Conservation (phyloP, 2,329 filamentous ascomycete species). For the Penicillium sp. region DNA sequence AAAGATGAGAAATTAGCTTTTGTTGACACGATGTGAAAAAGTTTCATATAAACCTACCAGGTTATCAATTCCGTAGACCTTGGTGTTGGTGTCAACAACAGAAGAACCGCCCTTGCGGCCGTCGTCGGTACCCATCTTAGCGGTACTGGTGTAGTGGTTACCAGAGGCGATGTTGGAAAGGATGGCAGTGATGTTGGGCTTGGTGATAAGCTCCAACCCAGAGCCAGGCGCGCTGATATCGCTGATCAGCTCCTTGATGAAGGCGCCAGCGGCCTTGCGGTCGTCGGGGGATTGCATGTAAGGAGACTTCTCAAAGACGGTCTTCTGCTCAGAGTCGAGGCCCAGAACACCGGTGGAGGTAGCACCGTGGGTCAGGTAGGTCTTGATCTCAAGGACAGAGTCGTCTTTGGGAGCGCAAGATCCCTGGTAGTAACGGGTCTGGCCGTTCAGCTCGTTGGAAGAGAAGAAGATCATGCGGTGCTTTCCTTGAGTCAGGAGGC, state of each 20-base stretch:
- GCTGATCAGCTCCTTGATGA: slow-evolving; percentile 26
- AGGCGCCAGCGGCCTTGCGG: slow-evolving; percentile 22
- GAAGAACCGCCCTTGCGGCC: slow-evolving; percentile 60
- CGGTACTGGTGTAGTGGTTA: slow-evolving; percentile 55
- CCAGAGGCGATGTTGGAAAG: slow-evolving; percentile 49
- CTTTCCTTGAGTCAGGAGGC: slow-evolving; percentile 28
- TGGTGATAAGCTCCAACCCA: slow-evolving; percentile 27
- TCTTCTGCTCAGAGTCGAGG: slow-evolving; percentile 29
- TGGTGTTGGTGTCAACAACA: slow-evolving; percentile 67
- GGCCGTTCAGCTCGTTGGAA: slow-evolving; percentile 28
- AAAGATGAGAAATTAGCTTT: neutral
- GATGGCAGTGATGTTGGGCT: slow-evolving; percentile 30
- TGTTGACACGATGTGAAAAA: neutral
- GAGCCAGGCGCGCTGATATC: slow-evolving; percentile 25
- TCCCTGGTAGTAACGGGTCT: slow-evolving; percentile 34
- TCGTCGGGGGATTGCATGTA: slow-evolving; percentile 31
- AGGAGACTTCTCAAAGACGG: slow-evolving; percentile 30
- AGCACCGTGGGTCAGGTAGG: slow-evolving; percentile 34
- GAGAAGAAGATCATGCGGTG: slow-evolving; percentile 33
- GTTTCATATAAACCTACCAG: slow-evolving; percentile 49
- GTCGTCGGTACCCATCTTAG: slow-evolving; percentile 64
- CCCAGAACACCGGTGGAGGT: slow-evolving; percentile 31
- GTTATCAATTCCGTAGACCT: slow-evolving; percentile 70
- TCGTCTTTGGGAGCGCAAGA: slow-evolving; percentile 24
- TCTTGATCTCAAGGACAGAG: slow-evolving; percentile 25